Conservation (phyloP, 2,329 filamentous ascomycete species). For the Fusarium udum region DNA sequence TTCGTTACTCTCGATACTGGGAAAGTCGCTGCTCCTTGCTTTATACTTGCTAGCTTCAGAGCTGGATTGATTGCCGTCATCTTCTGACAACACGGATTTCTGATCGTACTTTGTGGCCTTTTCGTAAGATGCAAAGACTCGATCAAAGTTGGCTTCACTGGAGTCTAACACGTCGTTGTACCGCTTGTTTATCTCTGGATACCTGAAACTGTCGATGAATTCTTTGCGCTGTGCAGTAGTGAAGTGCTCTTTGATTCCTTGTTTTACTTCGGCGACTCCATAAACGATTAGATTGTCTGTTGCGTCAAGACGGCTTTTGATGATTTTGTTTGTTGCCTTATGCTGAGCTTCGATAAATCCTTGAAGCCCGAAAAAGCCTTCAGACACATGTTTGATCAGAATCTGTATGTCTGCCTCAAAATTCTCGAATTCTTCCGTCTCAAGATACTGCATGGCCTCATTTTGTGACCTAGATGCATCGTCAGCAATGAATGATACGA, state of each 20-base stretch:
- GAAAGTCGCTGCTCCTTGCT: accelerated
- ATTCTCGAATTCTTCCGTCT: not conserved
- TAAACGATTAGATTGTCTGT: not conserved
- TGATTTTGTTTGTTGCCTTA: not conserved
- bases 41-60: not conserved
- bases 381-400: not conserved
- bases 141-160: not conserved
- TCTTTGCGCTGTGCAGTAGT: not conserved
- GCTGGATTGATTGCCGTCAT: accelerated
- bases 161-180: constrained; percentile 1
- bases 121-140: not conserved
- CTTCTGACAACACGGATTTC: accelerated
- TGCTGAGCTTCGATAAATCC: accelerated
- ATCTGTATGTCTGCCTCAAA: not conserved
- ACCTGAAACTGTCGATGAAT: not conserved
- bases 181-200: constrained; percentile 1
- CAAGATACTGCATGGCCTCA: not conserved
- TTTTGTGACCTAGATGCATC: accelerated
- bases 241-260: accelerated
- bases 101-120: accelerated
- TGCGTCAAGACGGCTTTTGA: not conserved
- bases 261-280: accelerated
- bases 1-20: accelerated
- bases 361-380: not conserved
- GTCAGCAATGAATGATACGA: not conserved